Percentiles rank a stretch among this genome's conserved stretches.
phyloP scores from a whole-genome alignment of 1,284 basidiomycete genomes.

The Ceratobasidium sp. region DNA sequence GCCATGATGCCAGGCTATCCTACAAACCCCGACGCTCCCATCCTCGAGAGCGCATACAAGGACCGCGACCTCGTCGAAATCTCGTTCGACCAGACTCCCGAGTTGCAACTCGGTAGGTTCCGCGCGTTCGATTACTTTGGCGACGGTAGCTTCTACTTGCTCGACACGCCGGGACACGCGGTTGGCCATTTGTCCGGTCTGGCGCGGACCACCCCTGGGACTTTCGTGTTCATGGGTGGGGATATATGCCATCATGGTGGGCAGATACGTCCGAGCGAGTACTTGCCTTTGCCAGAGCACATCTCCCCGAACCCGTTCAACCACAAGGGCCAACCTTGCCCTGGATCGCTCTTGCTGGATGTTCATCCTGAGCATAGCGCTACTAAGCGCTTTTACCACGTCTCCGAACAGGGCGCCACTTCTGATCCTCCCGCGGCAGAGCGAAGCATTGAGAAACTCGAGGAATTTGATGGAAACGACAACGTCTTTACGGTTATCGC shows the following conservation, averaged over 20 bases:
- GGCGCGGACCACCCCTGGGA: slow-evolving; percentile 31
- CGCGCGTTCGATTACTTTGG: slow-evolving; percentile 48
- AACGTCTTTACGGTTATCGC: slow-evolving; percentile 40
- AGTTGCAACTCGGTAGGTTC: slow-evolving; percentile 9
- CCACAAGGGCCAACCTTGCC: background rate
- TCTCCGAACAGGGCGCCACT: background rate
- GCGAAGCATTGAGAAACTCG: slow-evolving; percentile 17
- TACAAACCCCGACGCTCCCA: slow-evolving; percentile 20
- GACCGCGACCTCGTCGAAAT: slow-evolving; percentile 26
- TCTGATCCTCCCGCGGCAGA: slow-evolving; percentile 23
- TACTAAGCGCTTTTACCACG: slow-evolving; percentile 21
- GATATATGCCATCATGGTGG: slow-evolving; percentile 39
- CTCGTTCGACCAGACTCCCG: slow-evolving; percentile 7
- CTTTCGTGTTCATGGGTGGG: slow-evolving; percentile 41
- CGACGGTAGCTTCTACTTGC: slow-evolving; percentile 49
- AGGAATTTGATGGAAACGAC: slow-evolving; percentile 24
- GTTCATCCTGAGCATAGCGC: slow-evolving; percentile 14
- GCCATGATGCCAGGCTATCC: slow-evolving; percentile 35
- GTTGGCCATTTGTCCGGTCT: slow-evolving; percentile 32
- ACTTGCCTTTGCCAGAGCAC: slow-evolving; percentile 32
- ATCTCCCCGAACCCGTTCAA: slow-evolving; percentile 41
- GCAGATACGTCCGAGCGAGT: slow-evolving; percentile 27
- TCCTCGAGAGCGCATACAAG: slow-evolving; percentile 39
- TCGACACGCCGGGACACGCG: slow-evolving; percentile 48
- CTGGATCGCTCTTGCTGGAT: slow-evolving; percentile 11